Base-by-base conservation (phyloP, 768 basidiomycete genomes). In the Udeniomyces megalosporus region DNA sequence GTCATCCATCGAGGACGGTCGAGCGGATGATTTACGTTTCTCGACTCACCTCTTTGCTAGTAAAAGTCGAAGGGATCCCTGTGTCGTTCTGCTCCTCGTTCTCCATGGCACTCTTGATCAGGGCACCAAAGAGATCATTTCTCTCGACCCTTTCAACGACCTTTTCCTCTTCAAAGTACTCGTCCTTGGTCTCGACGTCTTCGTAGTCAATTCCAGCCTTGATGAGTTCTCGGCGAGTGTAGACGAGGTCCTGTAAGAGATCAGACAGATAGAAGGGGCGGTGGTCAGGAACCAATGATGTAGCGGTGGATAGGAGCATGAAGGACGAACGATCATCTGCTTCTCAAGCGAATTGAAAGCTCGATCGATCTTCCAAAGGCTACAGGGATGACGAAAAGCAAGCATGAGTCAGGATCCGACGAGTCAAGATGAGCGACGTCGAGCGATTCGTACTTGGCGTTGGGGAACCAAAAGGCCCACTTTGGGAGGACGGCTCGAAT, bases 21-120 rank as follows among this genome's bases (percentile, higher is more conserved):
- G 8, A n/a, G 10, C 11, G 22, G 5, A 2, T 8, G 7, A 17
- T 20, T 32, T 3, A 28, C 28, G 42, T 14, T n/a, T 38, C 44
- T 48, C 49, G 4, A 62, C 38, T 52, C 14, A 70, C 58, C 52
- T 66, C 68, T 15, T 51, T 44, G 24, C 47, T 48, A 20, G 15
- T 32, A 2, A 54, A 44, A 20, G 29, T 32, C 15, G 49, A 10
- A 57, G 11, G n/a, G n/a, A n/a, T n/a, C n/a, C n/a, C n/a, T n/a
- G n/a, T n/a, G n/a, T n/a, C 47, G 45, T 35, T 44, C 29, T 48
- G 47, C 24, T 57, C 3, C 52, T 46, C 15, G 46, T 52, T 26
- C 12, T 61, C 60, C 6, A 61, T 38, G 12, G 60, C 42, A 29
- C 60, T 61, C 28, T 42, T 31, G 49, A 61, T 38, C 7, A 61